phyloP scores from a whole-genome alignment of 371 early-diverging fungal genomes.

The Circinella umbellata region DNA sequence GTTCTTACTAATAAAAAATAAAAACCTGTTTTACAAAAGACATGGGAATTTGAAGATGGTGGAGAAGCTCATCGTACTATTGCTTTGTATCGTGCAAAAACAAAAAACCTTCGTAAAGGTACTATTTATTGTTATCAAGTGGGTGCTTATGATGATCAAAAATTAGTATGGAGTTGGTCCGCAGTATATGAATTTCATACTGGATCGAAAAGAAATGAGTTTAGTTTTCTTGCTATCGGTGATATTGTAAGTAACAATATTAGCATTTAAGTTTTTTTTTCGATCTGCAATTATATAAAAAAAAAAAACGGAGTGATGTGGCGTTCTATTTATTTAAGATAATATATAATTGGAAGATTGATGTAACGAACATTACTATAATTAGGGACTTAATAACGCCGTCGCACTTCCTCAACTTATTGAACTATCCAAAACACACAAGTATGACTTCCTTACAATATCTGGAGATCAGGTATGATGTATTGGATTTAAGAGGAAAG shows the following conservation, averaged over 20 bases:
- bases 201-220: constrained; percentile 27
- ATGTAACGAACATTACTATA: no score
- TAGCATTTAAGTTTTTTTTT: no score
- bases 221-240: constrained; percentile 46
- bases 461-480: constrained; percentile 44
- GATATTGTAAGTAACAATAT: constrained; percentile 39
- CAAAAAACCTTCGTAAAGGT: constrained; percentile 23
- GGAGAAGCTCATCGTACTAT: constrained; percentile 26
- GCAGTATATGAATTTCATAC: constrained; percentile 45
- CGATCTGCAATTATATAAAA: no score
- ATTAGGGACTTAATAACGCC: constrained; percentile 49
- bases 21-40: constrained; percentile 13
- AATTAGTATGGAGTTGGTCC: constrained; percentile 30
- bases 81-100: constrained; percentile 30
- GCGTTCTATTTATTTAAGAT: no score
- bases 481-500: not conserved
- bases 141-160: constrained; percentile 19
- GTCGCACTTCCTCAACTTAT: constrained; percentile 40
- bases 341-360: no score
- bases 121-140: constrained; percentile 36
- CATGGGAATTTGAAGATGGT: constrained; percentile 36
- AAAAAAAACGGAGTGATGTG: no score
- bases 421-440: constrained; percentile 34
- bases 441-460: constrained; percentile 50
- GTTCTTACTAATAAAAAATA: no score